phyloP scores from a whole-genome alignment of 2,329 filamentous ascomycete genomes.

The Claviceps humidiphila region DNA sequence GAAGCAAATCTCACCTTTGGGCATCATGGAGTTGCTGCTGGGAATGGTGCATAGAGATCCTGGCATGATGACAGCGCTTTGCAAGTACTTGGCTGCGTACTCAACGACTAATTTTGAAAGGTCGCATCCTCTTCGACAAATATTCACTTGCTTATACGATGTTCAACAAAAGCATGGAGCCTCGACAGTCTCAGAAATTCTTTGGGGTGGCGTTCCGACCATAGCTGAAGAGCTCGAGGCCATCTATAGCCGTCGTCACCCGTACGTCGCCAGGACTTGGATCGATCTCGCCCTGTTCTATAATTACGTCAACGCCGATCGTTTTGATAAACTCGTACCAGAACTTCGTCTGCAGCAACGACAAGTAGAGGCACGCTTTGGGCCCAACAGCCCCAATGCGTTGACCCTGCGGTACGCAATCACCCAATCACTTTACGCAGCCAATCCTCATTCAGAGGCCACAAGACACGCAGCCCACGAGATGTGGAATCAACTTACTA shows the following conservation, averaged over 20 bases:
- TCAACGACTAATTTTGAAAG: slow-evolving; percentile 30
- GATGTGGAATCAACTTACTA: slow-evolving; percentile 24
- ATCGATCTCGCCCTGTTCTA: slow-evolving; percentile 28
- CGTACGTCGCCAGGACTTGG: slow-evolving; percentile 30
- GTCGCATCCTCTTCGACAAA: slow-evolving; percentile 28
- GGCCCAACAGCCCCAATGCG: slow-evolving; percentile 20
- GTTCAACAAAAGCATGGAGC: slow-evolving; percentile 32
- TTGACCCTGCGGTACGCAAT: slow-evolving; percentile 27
- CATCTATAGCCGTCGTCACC: slow-evolving; percentile 29
- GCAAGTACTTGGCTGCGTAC: slow-evolving; percentile 31
- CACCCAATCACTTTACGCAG: slow-evolving; percentile 25
- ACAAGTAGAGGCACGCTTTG: slow-evolving; percentile 22
- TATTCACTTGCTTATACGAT: slow-evolving; percentile 29
- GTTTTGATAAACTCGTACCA: slow-evolving; percentile 22
- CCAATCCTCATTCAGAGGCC: slow-evolving; percentile 19
- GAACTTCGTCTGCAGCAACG: slow-evolving; percentile 24
- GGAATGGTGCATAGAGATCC: slow-evolving; percentile 31
- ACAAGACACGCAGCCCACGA: slow-evolving; percentile 24
- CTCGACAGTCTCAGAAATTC: slow-evolving; percentile 27
- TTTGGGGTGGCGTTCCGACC: slow-evolving; percentile 27
- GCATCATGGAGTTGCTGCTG: slow-evolving; percentile 28
- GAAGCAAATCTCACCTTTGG: slow-evolving; percentile 28
- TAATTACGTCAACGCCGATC: slow-evolving; percentile 22
- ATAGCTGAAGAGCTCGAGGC: slow-evolving; percentile 31
- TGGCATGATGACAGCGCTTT: slow-evolving; percentile 31